A percentile compares a stretch with the other conserved stretches of the same genome.
Evolutionary conservation across 1,139 yeast species (phyloP).

Genomic region (Yamadazyma sp.): DNA sequence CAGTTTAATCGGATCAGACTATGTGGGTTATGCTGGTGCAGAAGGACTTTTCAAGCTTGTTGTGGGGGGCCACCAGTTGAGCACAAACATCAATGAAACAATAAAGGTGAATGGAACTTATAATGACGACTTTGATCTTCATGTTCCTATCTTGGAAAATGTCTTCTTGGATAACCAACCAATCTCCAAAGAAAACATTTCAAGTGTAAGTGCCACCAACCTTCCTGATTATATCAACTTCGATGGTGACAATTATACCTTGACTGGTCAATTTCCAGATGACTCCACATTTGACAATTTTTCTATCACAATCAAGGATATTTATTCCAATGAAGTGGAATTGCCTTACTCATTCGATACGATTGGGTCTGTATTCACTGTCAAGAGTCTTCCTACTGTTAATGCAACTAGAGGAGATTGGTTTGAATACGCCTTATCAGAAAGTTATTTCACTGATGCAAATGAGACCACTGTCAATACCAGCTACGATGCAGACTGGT

Average conservation of each 20-base stretch:
- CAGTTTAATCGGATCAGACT: slow-evolving; percentile 76
- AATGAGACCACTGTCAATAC: slow-evolving; percentile 52
- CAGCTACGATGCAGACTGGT: slow-evolving; percentile 55
- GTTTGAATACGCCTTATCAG: slow-evolving; percentile 53
- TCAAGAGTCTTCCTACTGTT: slow-evolving; percentile 49
- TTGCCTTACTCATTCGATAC: slow-evolving; percentile 54
- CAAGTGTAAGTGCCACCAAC: slow-evolving; percentile 44
- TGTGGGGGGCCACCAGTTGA: slow-evolving; percentile 85
- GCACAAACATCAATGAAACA: slow-evolving; percentile 56
- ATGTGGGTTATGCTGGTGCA: slow-evolving; percentile 71
- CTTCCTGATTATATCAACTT: slow-evolving; percentile 65
- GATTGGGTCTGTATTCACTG: slow-evolving; percentile 53
- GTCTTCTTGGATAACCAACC: slow-evolving; percentile 59
- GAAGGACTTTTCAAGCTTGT: slow-evolving; percentile 67
- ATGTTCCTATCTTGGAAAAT: slow-evolving; percentile 58
- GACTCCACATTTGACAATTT: slow-evolving; percentile 45
- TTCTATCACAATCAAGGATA: slow-evolving; percentile 59
- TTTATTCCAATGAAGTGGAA: slow-evolving; percentile 62
- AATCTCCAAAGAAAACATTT: slow-evolving; percentile 53
- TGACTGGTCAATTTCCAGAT: slow-evolving; percentile 62
- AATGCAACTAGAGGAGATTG: slow-evolving; percentile 66
- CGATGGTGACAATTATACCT: slow-evolving; percentile 36
- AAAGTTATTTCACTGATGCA: slow-evolving; percentile 55
- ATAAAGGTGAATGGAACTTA: slow-evolving; percentile 67
- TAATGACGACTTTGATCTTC: slow-evolving; percentile 51